Evolutionary conservation across 345 rosid species (phyloP), one percentile per base, ranked within the genome.

Genomic region (Boechera stricta): DNA sequence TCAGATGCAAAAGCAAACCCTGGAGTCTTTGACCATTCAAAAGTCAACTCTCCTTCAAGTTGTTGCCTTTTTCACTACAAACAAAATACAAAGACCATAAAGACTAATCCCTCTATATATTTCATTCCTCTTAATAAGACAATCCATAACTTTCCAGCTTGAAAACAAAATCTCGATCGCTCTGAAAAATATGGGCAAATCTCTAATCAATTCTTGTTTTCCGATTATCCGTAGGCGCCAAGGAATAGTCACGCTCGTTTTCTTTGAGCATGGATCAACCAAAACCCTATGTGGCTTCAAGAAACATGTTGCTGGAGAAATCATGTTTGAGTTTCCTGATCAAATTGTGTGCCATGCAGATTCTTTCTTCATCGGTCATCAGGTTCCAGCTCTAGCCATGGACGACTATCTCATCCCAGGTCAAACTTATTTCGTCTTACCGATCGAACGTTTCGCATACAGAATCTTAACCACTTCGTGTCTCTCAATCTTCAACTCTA

Each of bases 241-340:
- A 58, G 75, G 57, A 49, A 56, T n/a, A 1, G 74, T 85, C 61
- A 89, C 82, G 69, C 86, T 94, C 1, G 77, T 89, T 71, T 91
- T 89, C 71, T 91, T 80, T 64, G 74, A 78, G 2, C 84, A 82
- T 18, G 97, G 96, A 76, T 64, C 82, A 1, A 89, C 89, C 5
- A 85, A 77, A 71, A 71, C 84, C 53, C 58, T 90, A 32, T 39
- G 74, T 10, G 90, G 85, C 5, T 42, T 42, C 26, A 79, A 74
- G 64, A 87, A 79, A 42, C 97, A 87, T 74, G 69, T 90, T 3
- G 98, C 98, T 12, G 98, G 98, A 28, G 94, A 90, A 77, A 81
- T 94, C 85, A 94, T 94, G 98, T 91, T 94, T 15, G 90, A 90
- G 81, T 85, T 82, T 59, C 97, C 98, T 0, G 95, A 91, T 76